Conservation (phyloP, 257 asterid genomes). For the Sherardia arvensis region DNA sequence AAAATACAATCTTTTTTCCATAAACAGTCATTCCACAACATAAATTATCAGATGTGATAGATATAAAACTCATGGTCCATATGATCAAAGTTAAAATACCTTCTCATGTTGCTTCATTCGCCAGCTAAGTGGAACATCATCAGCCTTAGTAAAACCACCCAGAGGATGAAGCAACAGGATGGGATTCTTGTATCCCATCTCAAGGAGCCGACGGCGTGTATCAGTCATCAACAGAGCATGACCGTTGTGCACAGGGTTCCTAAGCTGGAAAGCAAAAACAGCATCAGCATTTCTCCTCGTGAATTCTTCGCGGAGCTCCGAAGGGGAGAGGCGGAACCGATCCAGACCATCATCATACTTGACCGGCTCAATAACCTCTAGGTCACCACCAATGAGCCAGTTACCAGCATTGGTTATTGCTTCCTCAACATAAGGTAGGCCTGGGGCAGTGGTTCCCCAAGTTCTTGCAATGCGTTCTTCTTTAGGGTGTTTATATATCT, state of each 20-base stretch:
- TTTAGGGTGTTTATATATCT: conserved; percentile 84
- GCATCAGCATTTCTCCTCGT: conserved; percentile 77
- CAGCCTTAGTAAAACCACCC: conserved; percentile 93
- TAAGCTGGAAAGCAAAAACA: conserved; percentile 89
- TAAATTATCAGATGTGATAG: neutral
- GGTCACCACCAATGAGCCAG: conserved; percentile 91
- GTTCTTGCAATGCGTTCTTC: conserved; percentile 92
- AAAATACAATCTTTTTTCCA: neutral
- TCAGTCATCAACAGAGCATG: conserved; percentile 88
- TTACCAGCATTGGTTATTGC: conserved; percentile 60
- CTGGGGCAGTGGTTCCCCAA: conserved; percentile 89
- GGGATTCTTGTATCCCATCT: conserved; percentile 88
- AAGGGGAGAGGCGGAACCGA: conserved; percentile 75
- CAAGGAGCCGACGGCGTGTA: conserved; percentile 81
- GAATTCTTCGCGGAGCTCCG: conserved; percentile 68
- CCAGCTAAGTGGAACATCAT: conserved; percentile 88
- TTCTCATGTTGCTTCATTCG: conserved; percentile 97
- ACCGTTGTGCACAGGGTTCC: conserved; percentile 94
- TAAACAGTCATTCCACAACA: neutral
- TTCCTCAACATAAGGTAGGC: conserved; percentile 77
- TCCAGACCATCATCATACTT: conserved; percentile 68
- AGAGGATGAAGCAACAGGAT: conserved; percentile 76
- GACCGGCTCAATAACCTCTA: conserved; percentile 69
- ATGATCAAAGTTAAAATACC: conserved; percentile 28
- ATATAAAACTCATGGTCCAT: neutral